Evolutionary conservation across 257 asterid genomes (phyloP).

Genomic region (Nicotiana tabacum): DNA sequence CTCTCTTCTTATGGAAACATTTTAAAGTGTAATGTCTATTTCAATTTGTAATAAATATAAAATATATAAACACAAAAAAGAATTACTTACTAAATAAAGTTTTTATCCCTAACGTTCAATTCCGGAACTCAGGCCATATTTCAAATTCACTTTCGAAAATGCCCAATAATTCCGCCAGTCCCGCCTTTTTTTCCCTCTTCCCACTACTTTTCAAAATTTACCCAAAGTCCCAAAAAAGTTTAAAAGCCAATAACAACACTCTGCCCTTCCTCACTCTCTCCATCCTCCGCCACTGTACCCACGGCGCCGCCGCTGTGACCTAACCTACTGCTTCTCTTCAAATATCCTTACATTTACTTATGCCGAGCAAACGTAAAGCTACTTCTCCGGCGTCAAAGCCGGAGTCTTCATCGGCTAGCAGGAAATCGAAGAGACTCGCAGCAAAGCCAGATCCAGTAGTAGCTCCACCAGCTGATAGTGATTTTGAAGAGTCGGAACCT

Average conservation of each 20-base stretch:
- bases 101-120: too few species aligned
- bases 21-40: too few species aligned
- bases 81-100: too few species aligned
- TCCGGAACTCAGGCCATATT: background rate
- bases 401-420: background rate
- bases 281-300: background rate
- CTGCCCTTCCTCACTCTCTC: background rate
- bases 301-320: background rate
- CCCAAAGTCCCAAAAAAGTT: background rate
- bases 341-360: background rate
- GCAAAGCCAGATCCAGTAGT: background rate
- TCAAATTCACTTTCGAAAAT: background rate
- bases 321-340: background rate
- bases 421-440: conserved; percentile 5
- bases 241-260: background rate
- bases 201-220: background rate
- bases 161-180: background rate
- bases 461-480: background rate
- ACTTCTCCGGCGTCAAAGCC: background rate
- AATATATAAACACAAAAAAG: too few species aligned
- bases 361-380: conserved; percentile 10
- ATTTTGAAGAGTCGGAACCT: background rate
- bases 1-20: too few species aligned
- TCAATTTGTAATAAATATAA: too few species aligned
- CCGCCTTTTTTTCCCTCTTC: conserved; percentile 4